Evolutionary conservation across 257 asterid species (phyloP).

Genomic region (Verbena officinalis): DNA sequence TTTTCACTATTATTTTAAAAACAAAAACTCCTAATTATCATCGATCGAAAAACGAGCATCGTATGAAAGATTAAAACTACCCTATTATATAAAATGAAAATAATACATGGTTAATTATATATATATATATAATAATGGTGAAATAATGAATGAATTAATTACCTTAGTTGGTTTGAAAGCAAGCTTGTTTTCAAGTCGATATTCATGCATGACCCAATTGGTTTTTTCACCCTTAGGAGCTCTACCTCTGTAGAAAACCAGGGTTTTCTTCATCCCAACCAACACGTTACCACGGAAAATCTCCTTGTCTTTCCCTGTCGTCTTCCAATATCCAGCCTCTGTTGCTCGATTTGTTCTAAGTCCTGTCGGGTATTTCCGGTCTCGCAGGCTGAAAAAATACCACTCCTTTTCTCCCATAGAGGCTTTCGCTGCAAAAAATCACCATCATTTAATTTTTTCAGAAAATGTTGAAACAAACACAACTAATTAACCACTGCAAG

Average conservation of each 20-base stretch:
- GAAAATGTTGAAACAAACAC: too few relatives aligned
- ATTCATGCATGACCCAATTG: conserved; percentile 94
- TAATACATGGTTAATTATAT: too few relatives aligned
- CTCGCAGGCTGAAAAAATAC: conserved; percentile 77
- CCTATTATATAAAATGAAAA: too few relatives aligned
- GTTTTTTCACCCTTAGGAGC: conserved; percentile 94
- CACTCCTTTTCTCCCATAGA: conserved; percentile 91
- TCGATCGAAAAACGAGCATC: too few relatives aligned
- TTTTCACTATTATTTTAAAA: too few relatives aligned
- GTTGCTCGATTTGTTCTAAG: conserved; percentile 79
- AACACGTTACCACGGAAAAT: conserved; percentile 53
- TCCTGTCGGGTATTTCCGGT: conserved; percentile 86
- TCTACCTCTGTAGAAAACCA: conserved; percentile 79
- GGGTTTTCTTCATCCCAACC: conserved; percentile 89
- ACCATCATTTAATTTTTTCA: too few relatives aligned
- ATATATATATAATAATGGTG: too few relatives aligned
- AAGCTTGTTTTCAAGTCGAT: conserved; percentile 55
- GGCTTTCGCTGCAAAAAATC: conserved; percentile 75
- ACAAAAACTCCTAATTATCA: too few relatives aligned
- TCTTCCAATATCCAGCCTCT: conserved; percentile 87
- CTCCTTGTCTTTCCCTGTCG: conserved; percentile 89
- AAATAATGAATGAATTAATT: background rate
- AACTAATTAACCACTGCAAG: too few relatives aligned
- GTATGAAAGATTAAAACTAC: too few relatives aligned
- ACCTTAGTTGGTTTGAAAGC: conserved; percentile 66